Evolutionary conservation across 2,329 filamentous ascomycete species (phyloP).

Genomic region (Didymosphaeria variabile): DNA sequence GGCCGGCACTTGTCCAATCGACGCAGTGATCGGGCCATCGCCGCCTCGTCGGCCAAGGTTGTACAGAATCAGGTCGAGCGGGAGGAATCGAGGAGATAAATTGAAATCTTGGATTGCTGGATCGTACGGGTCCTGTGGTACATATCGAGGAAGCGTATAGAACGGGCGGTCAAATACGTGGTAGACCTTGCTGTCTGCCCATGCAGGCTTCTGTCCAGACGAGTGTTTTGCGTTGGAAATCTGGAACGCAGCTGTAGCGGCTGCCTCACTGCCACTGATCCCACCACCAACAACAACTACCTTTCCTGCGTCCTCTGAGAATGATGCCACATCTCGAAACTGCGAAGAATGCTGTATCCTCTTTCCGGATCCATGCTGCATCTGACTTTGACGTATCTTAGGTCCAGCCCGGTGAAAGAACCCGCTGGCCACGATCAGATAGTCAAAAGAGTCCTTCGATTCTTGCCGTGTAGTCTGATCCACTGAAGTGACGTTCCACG

Average conservation of each 20-base stretch:
- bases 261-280: constrained; percentile 83
- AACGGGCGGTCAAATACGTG: constrained; percentile 75
- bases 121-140: constrained; percentile 45
- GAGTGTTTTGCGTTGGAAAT: constrained; percentile 71
- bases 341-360: constrained; percentile 41
- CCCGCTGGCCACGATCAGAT: constrained; percentile 76
- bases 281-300: constrained; percentile 81
- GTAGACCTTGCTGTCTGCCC: constrained; percentile 64
- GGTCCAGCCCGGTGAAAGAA: constrained; percentile 67
- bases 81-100: constrained; percentile 68
- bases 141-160: constrained; percentile 72
- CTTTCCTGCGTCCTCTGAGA: constrained; percentile 57
- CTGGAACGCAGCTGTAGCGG: constrained; percentile 75
- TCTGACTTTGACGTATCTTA: constrained; percentile 14
- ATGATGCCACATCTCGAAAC: constrained; percentile 34
- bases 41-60: constrained; percentile 70
- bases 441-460: constrained; percentile 64
- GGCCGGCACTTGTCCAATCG: constrained; percentile 69
- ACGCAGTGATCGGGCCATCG: constrained; percentile 65
- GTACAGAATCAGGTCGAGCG: constrained; percentile 76
- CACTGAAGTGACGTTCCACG: constrained; percentile 34
- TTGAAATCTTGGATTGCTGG: constrained; percentile 45
- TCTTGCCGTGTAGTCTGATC: constrained; percentile 25
- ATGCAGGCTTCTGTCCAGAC: constrained; percentile 48
- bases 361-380: constrained; percentile 11